A percentile compares a stretch with the other conserved stretches of the same genome.
Conservation (phyloP, 2,329 filamentous ascomycete species). For the Nemania bipapillata region DNA sequence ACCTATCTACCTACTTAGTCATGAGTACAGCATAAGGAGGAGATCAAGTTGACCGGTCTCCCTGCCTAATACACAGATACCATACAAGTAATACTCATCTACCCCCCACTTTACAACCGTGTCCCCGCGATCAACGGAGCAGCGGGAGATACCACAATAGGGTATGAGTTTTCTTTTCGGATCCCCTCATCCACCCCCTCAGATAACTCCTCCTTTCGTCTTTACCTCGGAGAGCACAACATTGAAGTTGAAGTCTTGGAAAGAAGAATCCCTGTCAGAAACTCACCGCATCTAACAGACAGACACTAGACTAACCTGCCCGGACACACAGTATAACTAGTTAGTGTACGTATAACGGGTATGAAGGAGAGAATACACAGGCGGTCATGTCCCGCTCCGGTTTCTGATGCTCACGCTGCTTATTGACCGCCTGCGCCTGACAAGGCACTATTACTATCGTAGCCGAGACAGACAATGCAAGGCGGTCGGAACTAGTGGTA, state of each 20-base stretch:
- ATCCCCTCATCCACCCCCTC: not conserved
- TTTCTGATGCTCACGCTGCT: conserved; percentile 3
- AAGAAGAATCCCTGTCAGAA: not conserved
- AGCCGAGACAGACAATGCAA: conserved; percentile 36
- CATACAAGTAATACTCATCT: too few relatives aligned
- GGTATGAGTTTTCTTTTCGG: conserved; percentile 25
- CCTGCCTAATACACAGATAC: conserved; percentile 10
- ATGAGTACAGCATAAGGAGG: not conserved
- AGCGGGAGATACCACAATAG: conserved; percentile 30
- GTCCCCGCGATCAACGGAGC: not conserved
- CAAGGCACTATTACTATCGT: too few relatives aligned
- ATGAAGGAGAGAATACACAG: conserved; percentile 2
- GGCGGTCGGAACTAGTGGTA: conserved; percentile 11
- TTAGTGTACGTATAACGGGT: not conserved
- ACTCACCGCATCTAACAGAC: conserved; percentile 10
- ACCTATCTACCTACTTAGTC: not conserved
- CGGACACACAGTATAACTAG: too few relatives aligned
- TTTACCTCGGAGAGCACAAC: conserved; percentile 11
- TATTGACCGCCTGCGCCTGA: conserved; percentile 1
- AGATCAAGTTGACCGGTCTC: not conserved
- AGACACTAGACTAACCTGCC: not conserved
- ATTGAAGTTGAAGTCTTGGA: not conserved
- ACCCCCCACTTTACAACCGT: not conserved
- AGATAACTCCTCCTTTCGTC: conserved; percentile 5
- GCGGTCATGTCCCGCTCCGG: not conserved